Evolutionary conservation across 768 basidiomycete genomes (phyloP).

Genomic region (Brasilioporus rufonigricans): DNA sequence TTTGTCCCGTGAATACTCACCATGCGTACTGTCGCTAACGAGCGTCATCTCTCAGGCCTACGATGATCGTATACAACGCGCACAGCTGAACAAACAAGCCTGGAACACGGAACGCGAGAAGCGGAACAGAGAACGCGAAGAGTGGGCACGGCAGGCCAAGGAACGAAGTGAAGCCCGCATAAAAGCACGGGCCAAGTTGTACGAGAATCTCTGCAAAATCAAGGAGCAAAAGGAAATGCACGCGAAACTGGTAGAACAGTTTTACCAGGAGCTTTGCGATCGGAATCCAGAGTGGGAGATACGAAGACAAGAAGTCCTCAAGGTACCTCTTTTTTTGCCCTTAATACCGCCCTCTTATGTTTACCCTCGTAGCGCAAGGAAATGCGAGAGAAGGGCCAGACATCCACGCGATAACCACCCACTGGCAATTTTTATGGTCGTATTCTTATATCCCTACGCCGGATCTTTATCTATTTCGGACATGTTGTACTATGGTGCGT

Average conservation of each 20-base stretch:
- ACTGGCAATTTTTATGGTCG: slow-evolving; percentile 22
- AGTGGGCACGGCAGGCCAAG: slow-evolving; percentile 52
- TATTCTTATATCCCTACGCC: slow-evolving; percentile 30
- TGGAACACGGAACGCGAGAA: slow-evolving; percentile 39
- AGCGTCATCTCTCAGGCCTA: slow-evolving; percentile 38
- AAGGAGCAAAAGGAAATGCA: slow-evolving; percentile 42
- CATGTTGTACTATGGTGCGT: slow-evolving; percentile 27
- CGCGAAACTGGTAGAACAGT: slow-evolving; percentile 45
- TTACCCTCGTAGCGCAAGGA: slow-evolving; percentile 25
- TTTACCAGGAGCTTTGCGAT: slow-evolving; percentile 53
- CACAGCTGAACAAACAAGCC: slow-evolving; percentile 21
- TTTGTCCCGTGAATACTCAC: slow-evolving; percentile 24
- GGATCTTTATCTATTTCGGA: slow-evolving; percentile 18
- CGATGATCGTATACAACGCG: slow-evolving; percentile 40
- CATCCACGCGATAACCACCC: slow-evolving; percentile 18
- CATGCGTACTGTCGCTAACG: background rate
- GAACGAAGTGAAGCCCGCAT: slow-evolving; percentile 51
- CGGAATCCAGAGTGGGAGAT: slow-evolving; percentile 62
- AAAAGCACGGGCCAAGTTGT: slow-evolving; percentile 37
- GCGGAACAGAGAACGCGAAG: slow-evolving; percentile 48
- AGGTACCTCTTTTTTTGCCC: slow-evolving; percentile 36
- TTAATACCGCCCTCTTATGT: slow-evolving; percentile 4
- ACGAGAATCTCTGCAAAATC: slow-evolving; percentile 38
- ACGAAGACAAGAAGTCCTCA: slow-evolving; percentile 48
- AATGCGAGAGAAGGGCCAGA: slow-evolving; percentile 27